phyloP scores from a whole-genome alignment of 306 rosid genomes.

The Acacia melanoxylon region DNA sequence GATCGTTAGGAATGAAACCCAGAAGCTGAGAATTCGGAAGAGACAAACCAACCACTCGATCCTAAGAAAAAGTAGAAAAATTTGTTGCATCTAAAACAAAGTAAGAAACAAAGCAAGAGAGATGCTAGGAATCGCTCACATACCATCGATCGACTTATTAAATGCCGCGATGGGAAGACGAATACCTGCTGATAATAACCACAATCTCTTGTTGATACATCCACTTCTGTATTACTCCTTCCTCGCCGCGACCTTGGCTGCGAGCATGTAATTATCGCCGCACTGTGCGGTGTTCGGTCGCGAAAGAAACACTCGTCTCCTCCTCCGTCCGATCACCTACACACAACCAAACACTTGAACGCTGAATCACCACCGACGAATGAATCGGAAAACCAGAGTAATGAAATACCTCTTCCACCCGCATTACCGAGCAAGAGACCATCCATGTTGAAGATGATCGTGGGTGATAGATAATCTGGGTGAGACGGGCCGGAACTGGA shows the following conservation, averaged over 20 bases:
- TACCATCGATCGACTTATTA: constrained; percentile 7
- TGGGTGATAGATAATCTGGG: too few relatives aligned
- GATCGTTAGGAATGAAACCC: constrained; percentile 68
- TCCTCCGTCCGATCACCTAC: not conserved
- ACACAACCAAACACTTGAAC: not conserved
- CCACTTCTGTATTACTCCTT: constrained; percentile 46
- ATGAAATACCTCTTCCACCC: constrained; percentile 58
- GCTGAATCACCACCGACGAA: not conserved
- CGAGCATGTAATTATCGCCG: constrained; percentile 53
- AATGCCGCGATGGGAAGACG: constrained; percentile 67
- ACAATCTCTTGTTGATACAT: constrained; percentile 36
- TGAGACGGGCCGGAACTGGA: too few relatives aligned
- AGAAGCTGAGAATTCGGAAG: constrained; percentile 68
- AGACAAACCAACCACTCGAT: constrained; percentile 50
- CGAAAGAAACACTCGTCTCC: constrained; percentile 31
- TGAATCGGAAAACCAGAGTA: constrained; percentile 18
- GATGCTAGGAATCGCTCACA: constrained; percentile 10
- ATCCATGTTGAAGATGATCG: too few relatives aligned
- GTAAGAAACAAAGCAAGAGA: not conserved
- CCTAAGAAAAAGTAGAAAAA: constrained; percentile 11
- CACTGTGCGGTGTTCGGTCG: constrained; percentile 47
- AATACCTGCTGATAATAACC: constrained; percentile 46
- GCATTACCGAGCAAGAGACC: too few relatives aligned
- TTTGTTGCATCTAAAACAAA: not conserved
- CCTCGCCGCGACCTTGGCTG: constrained; percentile 40